Base-by-base conservation (phyloP, 352 stramenopile genomes). In the Elongisporangium senticosum region DNA sequence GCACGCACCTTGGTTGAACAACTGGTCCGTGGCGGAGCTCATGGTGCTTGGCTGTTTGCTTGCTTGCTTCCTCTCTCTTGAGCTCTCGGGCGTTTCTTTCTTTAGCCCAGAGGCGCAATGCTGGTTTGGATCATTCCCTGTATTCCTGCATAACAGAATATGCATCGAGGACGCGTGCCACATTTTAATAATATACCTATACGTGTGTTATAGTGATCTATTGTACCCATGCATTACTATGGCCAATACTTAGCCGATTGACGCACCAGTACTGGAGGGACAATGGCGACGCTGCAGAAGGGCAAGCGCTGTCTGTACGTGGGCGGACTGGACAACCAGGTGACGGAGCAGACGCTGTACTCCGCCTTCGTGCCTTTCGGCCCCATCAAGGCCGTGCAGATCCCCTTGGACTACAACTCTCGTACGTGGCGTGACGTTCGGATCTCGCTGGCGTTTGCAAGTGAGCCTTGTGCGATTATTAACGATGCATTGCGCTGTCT, bases 301-400 rank as follows among this genome's bases (percentile, higher is more conserved):
- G 58, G 68, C 4, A 90, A 89, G 71, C 76, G 80, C 24, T 74
- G 65, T 62, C 75, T 98, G 28, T 98, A 97, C 66, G 90, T 98
- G 15, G 93, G 92, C 53, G 93, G 93, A 3, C 69, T 98, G 55
- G 86, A 93, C 54, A 80, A 86, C 33, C 79, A 93, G 40, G 90
- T 97, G 10, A 97, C 77, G 24, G 87, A 96, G 69, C 75, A 91
- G 53, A 75, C 86, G 24, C 67, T 98, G 43, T 93, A 96, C 59
- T 83, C 79, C 20, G 83, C 83, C 11, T 96, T 95, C 59, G 69
- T 93, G 19, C 79, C 85, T 10, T 96, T 96, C 49, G 87, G 87
- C 1, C 69, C 86, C 22, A 64, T 96, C 62, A 94, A 93, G 68
- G 53, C 65, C 4, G 85, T 91, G 10, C 87, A 93, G 65, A 85